Evolutionary conservation across 768 basidiomycete species (phyloP).

Genomic region (Lentinula raphanica): DNA sequence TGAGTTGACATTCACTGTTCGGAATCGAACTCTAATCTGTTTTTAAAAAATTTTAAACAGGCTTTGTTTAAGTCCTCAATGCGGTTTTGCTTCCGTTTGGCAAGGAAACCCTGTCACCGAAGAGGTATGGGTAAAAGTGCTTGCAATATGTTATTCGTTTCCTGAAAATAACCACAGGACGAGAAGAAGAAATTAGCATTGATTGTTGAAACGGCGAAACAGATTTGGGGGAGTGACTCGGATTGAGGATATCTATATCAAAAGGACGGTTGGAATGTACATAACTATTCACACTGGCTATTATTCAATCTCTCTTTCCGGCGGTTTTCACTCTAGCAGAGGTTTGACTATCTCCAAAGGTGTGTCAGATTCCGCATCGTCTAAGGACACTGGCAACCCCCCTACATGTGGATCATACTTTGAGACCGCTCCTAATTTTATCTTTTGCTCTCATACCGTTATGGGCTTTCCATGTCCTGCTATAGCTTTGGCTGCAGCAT

Average conservation of each 20-base stretch:
- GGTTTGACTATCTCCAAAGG: background rate
- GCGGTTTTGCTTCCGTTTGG: constrained; percentile 57
- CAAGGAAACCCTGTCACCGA: constrained; percentile 53
- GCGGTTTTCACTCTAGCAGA: constrained; percentile 1
- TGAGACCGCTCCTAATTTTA: too few species aligned
- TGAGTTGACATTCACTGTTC: constrained; percentile 21
- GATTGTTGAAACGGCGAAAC: constrained; percentile 38
- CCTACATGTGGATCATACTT: too few species aligned
- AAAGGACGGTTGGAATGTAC: background rate
- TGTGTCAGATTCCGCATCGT: too few species aligned
- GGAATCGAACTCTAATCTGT: background rate
- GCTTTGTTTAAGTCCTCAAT: constrained; percentile 56
- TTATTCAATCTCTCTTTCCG: constrained; percentile 7
- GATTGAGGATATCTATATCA: background rate
- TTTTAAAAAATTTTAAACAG: constrained; percentile 23
- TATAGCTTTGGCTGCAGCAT: constrained; percentile 10
- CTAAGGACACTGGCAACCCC: too few species aligned
- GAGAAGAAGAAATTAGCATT: constrained; percentile 43
- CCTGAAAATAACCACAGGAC: constrained; percentile 30
- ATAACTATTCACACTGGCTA: constrained; percentile 4
- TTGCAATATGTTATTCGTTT: background rate
- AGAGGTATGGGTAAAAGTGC: constrained; percentile 20
- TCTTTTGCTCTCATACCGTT: too few species aligned
- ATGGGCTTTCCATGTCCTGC: constrained; percentile 4
- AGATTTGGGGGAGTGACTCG: constrained; percentile 37